Percentiles rank a stretch among this genome's conserved stretches.
Conservation (phyloP, 345 rosid species). For the Trapa incisa region DNA sequence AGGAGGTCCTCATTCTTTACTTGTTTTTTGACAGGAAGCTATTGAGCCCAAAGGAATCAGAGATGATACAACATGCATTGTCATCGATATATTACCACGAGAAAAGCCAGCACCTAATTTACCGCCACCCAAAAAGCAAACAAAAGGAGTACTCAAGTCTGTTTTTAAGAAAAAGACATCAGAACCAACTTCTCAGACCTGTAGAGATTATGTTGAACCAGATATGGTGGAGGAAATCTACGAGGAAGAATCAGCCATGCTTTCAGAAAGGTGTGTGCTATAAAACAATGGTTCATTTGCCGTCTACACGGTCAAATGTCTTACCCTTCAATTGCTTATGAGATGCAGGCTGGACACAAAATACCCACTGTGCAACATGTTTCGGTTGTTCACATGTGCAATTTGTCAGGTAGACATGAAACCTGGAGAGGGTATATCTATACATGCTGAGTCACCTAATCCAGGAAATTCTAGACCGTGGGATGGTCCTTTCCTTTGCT, state of each 20-base stretch:
- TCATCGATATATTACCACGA: constrained; percentile 65
- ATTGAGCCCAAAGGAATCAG: constrained; percentile 71
- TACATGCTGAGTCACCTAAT: constrained; percentile 63
- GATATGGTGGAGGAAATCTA: constrained; percentile 81
- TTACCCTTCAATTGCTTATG: neutral
- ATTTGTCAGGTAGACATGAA: constrained; percentile 96
- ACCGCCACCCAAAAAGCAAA: constrained; percentile 61
- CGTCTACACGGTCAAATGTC: neutral
- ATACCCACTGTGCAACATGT: constrained; percentile 95
- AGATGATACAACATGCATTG: constrained; percentile 98
- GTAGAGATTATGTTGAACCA: constrained; percentile 57
- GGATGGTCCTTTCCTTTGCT: constrained; percentile 99
- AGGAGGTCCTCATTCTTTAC: neutral
- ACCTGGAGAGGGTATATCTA: constrained; percentile 92
- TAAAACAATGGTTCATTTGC: constrained; percentile 1
- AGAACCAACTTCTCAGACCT: constrained; percentile 59
- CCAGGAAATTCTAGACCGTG: constrained; percentile 69
- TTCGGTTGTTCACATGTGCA: constrained; percentile 90
- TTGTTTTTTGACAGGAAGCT: constrained; percentile 57
- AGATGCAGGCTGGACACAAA: constrained; percentile 81
- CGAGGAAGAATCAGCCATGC: constrained; percentile 97
- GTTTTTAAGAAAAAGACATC: constrained; percentile 72
- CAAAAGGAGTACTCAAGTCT: constrained; percentile 72
- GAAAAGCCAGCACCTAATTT: constrained; percentile 70
- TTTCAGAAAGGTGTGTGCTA: constrained; percentile 76